Evolutionary conservation across 1,139 yeast genomes (phyloP), one percentile per base, ranked within the genome.

Genomic region (Meyerozyma smithsonii): DNA sequence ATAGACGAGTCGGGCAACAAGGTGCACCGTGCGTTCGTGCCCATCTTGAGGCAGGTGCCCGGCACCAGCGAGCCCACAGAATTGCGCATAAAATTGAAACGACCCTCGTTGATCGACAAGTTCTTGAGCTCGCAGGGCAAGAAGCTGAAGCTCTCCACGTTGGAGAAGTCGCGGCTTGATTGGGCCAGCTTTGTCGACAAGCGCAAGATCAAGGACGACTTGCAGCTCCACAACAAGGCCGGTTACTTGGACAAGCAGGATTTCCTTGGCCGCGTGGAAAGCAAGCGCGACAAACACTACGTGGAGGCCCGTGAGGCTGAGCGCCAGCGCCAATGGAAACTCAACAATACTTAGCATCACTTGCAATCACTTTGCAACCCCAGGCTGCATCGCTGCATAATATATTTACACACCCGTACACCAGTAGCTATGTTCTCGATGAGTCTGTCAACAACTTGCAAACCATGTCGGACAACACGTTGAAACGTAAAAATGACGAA

Each of bases 171-270:
- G 2, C 72, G 95, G 45, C 71, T 92, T 42, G 98, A 92, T 60
- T 92, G 98, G 96, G 95, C 96, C 1, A 80, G 88, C 44, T 90
- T 86, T 64, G 97, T 94, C 16, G 97, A 92, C 61, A 73, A 83
- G 50, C 81, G 83, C 47, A 89, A 90, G 44, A 81, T 94, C 42
- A 74, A 77, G 40, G 96, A 88, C 48, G 98, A 92, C 48, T 73
- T 92, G 56, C 74, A 74, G 41, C 73, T 78, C 42, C 85, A 84
- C 55, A 90, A 89, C 59, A 80, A 77, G 59, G 85, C 77, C 39
- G 98, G 98, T 11, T 92, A 82, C 62, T 67, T 94, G 56, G 95
- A 88, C 48, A 88, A 81, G 56, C 97, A 92, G 58, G 97, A 86
- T 51, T 92, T 94, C 72, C 70, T 92, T 57, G 74, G 77, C 36